These are phyloP conservation scores for Simmondsia chinensis DNA, from an alignment of 148 eudicot species.

Conservation along the genomic window DNA sequence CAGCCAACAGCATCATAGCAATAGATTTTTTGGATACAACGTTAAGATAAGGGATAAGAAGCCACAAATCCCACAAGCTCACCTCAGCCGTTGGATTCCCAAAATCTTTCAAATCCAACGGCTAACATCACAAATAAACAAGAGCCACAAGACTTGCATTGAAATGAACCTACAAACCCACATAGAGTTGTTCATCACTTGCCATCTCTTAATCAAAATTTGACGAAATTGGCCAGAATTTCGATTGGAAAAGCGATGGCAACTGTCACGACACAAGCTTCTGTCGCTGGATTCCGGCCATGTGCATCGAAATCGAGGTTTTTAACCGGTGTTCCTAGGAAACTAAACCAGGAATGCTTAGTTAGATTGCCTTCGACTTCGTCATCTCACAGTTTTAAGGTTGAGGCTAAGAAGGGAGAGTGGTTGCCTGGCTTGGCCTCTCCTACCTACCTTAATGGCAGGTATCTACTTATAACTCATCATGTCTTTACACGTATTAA, in stretches of 20 bases:
- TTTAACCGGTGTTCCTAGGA: constrained; percentile 54
- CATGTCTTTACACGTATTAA: background rate
- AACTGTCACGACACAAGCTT: constrained; percentile 76
- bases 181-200: background rate
- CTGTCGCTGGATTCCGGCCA: constrained; percentile 76
- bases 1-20: constrained; percentile 42
- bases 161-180: constrained; percentile 11
- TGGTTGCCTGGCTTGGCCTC: constrained; percentile 96
- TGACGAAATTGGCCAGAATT: background rate
- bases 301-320: constrained; percentile 42
- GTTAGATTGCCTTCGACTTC: constrained; percentile 23
- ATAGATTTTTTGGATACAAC: constrained; percentile 50
- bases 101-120: constrained; percentile 24
- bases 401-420: constrained; percentile 93
- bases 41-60: constrained; percentile 56
- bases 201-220: background rate
- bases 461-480: constrained; percentile 24
- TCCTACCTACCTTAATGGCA: constrained; percentile 75
- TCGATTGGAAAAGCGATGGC: constrained; percentile 44
- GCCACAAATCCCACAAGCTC: constrained; percentile 29
- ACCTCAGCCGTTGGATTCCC: constrained; percentile 37
- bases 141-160: constrained; percentile 35
- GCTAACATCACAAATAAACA: constrained; percentile 19
- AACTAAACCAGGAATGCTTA: constrained; percentile 42
- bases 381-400: constrained; percentile 41